These are phyloP conservation scores for Herpetospermum pedunculosum DNA, from an alignment of 306 rosid species.

Conservation along the genomic window DNA sequence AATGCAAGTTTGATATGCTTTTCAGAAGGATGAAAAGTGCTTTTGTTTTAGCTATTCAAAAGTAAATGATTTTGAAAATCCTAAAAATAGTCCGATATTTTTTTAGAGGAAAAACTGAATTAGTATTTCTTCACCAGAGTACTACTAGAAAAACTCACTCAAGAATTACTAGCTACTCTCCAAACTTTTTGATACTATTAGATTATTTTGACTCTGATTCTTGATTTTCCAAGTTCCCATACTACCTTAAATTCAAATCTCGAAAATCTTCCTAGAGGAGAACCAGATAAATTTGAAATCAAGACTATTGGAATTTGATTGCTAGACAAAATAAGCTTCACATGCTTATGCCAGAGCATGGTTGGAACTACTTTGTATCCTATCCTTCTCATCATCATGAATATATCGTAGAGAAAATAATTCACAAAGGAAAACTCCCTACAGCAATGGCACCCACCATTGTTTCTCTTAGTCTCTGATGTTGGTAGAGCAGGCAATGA, in stretches of 20 bases:
- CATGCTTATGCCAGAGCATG: background rate
- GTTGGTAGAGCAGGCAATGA: conserved; percentile 92
- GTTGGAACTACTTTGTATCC: background rate
- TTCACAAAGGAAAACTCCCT: background rate
- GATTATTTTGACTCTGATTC: background rate
- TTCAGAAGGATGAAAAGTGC: background rate
- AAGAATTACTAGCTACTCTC: background rate
- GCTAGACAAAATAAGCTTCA: background rate
- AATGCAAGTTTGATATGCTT: background rate
- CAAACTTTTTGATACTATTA: background rate
- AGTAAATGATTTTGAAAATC: too few species aligned
- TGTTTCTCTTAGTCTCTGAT: conserved; percentile 66
- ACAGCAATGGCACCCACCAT: conserved; percentile 41
- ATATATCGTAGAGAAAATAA: background rate
- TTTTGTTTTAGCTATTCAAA: background rate
- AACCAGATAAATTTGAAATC: background rate
- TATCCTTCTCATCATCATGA: background rate
- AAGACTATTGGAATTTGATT: background rate
- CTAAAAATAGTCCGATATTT: too few species aligned
- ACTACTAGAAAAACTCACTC: background rate
- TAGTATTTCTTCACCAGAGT: background rate
- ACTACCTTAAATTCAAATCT: background rate
- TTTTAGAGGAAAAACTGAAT: too few species aligned
- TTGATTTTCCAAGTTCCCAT: background rate
- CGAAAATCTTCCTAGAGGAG: background rate